Conservation (phyloP, 2,329 filamentous ascomycete species). For the Lasiodiplodia theobromae region DNA sequence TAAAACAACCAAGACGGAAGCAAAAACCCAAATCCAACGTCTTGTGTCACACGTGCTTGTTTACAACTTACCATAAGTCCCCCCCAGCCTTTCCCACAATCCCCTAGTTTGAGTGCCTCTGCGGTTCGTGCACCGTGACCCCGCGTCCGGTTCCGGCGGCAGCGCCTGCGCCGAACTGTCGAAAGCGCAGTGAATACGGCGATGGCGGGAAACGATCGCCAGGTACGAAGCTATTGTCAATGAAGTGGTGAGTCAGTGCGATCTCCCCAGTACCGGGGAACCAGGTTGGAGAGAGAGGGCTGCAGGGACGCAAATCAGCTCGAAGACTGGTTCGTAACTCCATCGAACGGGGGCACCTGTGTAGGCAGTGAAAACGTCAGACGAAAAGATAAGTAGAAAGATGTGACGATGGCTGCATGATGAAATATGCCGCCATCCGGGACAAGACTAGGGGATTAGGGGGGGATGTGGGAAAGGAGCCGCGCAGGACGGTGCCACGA, state of each 20-base stretch:
- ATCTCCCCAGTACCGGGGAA: background rate
- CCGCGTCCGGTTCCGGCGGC: background rate
- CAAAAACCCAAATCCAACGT: slow-evolving; percentile 11
- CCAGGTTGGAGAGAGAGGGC: background rate
- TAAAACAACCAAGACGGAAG: background rate
- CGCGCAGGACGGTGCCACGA: slow-evolving; percentile 10
- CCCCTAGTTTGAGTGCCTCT: background rate
- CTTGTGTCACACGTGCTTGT: slow-evolving; percentile 1
- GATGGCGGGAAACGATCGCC: background rate
- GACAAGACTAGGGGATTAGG: background rate
- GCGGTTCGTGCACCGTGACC: background rate
- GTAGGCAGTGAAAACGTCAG: background rate
- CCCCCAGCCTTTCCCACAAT: background rate
- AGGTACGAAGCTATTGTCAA: background rate
- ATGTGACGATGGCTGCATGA: slow-evolving; percentile 12
- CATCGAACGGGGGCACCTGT: background rate
- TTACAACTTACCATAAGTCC: background rate
- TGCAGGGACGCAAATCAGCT: background rate
- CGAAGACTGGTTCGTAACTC: background rate
- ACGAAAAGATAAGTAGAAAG: background rate
- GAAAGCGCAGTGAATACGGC: background rate
- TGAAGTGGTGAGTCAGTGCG: slow-evolving; percentile 2
- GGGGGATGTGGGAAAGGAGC: background rate
- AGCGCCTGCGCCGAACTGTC: background rate
- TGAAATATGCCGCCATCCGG: background rate